Evolutionary conservation across 23 red algal species (phyloP).

Genomic region (Gracilaria vermiculophylla): DNA sequence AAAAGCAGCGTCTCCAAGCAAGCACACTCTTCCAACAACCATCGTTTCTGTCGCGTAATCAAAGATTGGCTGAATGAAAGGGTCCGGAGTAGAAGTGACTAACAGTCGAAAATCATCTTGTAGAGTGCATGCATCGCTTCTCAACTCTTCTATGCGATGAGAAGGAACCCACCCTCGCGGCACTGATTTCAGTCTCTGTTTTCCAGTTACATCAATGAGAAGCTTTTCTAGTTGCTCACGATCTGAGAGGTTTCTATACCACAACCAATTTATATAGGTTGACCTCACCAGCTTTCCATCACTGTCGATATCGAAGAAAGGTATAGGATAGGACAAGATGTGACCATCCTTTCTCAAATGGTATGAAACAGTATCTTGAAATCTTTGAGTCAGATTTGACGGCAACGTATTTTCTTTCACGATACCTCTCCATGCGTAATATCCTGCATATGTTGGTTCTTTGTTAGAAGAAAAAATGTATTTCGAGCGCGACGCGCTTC

Average conservation of each 20-base stretch:
- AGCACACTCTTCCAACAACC: slow-evolving; percentile 36
- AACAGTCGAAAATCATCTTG: slow-evolving; percentile 18
- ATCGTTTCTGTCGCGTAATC: slow-evolving; percentile 18
- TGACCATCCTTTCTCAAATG: slow-evolving; percentile 38
- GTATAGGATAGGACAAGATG: slow-evolving; percentile 33
- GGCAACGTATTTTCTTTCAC: slow-evolving; percentile 8
- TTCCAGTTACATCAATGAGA: slow-evolving; percentile 1
- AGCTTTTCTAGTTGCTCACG: neutral
- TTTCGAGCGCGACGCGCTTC: neutral
- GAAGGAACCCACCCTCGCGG: neutral
- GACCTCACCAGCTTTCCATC: neutral
- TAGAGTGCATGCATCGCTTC: neutral
- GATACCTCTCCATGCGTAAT: slow-evolving; percentile 38
- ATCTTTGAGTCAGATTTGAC: neutral
- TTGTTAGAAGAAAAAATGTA: neutral
- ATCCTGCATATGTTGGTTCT: slow-evolving; percentile 15
- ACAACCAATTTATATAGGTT: slow-evolving; percentile 52
- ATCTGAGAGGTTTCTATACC: slow-evolving; percentile 32
- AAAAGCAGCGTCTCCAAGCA: slow-evolving; percentile 50
- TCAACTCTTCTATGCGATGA: neutral
- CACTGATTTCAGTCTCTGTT: neutral
- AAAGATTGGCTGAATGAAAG: slow-evolving; percentile 29
- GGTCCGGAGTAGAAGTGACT: neutral
- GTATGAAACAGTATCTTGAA: neutral
- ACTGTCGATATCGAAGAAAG: neutral